These are phyloP conservation scores for Cystobasidium tubakii DNA, from an alignment of 768 basidiomycete species.

Conservation along the genomic window DNA sequence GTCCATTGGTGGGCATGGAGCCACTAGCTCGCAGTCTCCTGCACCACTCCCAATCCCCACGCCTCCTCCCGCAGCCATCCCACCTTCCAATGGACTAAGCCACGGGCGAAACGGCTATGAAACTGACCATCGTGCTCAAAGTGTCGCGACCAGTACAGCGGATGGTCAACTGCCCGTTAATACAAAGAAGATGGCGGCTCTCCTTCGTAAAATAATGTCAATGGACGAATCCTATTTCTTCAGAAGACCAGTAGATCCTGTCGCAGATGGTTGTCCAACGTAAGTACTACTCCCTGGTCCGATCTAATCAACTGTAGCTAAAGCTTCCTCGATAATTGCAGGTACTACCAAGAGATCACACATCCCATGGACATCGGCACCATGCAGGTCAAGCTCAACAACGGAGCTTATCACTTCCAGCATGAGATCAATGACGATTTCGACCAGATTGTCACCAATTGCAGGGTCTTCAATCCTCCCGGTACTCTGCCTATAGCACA, in stretches of 20 bases:
- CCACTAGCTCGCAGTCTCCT: slow-evolving; percentile 36
- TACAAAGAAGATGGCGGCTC: slow-evolving; percentile 73
- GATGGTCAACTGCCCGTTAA: slow-evolving; percentile 56
- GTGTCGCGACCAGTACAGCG: not conserved
- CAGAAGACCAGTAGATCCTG: slow-evolving; percentile 72
- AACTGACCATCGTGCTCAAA: not conserved
- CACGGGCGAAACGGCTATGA: not conserved
- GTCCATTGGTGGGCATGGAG: slow-evolving; percentile 47
- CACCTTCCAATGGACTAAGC: slow-evolving; percentile 14
- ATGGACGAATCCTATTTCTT: slow-evolving; percentile 69
- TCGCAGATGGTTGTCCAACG: slow-evolving; percentile 81
- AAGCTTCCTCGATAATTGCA: slow-evolving; percentile 47
- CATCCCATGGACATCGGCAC: slow-evolving; percentile 91
- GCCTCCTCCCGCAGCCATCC: slow-evolving; percentile 35
- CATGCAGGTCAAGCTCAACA: slow-evolving; percentile 62
- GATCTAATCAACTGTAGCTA: not conserved
- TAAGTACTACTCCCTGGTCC: slow-evolving; percentile 52
- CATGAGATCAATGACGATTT: slow-evolving; percentile 73
- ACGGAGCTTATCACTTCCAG: slow-evolving; percentile 66
- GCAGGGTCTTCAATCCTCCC: slow-evolving; percentile 83
- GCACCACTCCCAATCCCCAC: slow-evolving; percentile 21
- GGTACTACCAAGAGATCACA: slow-evolving; percentile 84
- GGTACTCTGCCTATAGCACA: slow-evolving; percentile 67
- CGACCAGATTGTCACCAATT: slow-evolving; percentile 78
- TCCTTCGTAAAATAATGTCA: slow-evolving; percentile 60